Evolutionary conservation across 805 yeast species (phyloP).

Genomic region (Hanseniaspora meyeri): DNA sequence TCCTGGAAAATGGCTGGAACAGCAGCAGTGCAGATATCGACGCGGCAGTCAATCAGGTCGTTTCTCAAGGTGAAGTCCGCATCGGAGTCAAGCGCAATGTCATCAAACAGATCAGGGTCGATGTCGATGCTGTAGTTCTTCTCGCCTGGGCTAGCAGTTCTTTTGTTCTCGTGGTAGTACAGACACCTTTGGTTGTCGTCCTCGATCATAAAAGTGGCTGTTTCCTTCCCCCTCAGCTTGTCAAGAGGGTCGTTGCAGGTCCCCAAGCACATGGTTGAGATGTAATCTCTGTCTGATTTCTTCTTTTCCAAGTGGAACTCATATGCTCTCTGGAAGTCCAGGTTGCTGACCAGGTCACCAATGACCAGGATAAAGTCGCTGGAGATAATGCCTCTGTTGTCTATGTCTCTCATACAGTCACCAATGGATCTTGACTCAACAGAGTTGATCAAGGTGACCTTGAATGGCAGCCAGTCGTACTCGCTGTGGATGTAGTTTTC

Average conservation of each 20-base stretch:
- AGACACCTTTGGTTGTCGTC: slow-evolving; percentile 62
- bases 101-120: slow-evolving; percentile 72
- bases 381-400: slow-evolving; percentile 74
- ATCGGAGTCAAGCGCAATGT: slow-evolving; percentile 34
- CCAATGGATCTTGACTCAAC: slow-evolving; percentile 87
- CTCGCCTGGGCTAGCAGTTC: slow-evolving; percentile 30
- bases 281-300: slow-evolving; percentile 72
- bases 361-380: slow-evolving; percentile 83
- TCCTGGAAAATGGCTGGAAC: slow-evolving; percentile 94
- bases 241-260: slow-evolving; percentile 67
- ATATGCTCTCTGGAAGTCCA: slow-evolving; percentile 64
- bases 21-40: slow-evolving; percentile 87
- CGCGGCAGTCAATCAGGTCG: slow-evolving; percentile 90
- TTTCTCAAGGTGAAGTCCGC: slow-evolving; percentile 66
- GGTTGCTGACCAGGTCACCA: slow-evolving; percentile 91
- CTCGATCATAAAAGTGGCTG: slow-evolving; percentile 76
- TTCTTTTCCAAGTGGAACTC: slow-evolving; percentile 62
- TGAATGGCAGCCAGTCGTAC: slow-evolving; percentile 62
- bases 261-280: slow-evolving; percentile 85
- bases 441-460: slow-evolving; percentile 64
- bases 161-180: slow-evolving; percentile 67
- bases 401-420: slow-evolving; percentile 93
- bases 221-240: slow-evolving; percentile 71
- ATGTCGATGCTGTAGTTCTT: slow-evolving; percentile 42
- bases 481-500: slow-evolving; percentile 60